phyloP scores from a whole-genome alignment of 495 filamentous ascomycete genomes.

The Penicillium desertorum region DNA sequence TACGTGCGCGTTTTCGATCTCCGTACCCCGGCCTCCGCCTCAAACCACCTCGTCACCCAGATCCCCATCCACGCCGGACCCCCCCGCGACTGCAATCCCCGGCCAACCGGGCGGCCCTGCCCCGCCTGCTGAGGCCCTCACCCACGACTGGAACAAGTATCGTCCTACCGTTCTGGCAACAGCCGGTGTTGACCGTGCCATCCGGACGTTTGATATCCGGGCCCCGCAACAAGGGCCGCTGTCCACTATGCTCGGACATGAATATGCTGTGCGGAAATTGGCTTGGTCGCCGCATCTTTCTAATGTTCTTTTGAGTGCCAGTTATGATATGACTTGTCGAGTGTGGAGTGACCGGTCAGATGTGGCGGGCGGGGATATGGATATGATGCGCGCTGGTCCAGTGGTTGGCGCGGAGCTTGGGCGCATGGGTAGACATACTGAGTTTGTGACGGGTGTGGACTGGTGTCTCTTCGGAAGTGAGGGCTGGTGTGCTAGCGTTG shows the following conservation, averaged over 20 bases:
- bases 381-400: slow-evolving; percentile 41
- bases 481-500: slow-evolving; percentile 90
- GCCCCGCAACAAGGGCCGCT: slow-evolving; percentile 68
- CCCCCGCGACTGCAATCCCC: slow-evolving; percentile 38
- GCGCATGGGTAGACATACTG: slow-evolving; percentile 86
- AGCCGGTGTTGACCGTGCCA: slow-evolving; percentile 81
- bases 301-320: slow-evolving; percentile 80
- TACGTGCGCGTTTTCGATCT: slow-evolving; percentile 88
- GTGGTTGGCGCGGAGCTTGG: slow-evolving; percentile 70
- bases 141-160: slow-evolving; percentile 99
- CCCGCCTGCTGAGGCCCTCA: slow-evolving; percentile 75
- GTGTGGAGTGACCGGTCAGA: slow-evolving; percentile 75
- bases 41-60: slow-evolving; percentile 74
- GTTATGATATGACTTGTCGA: slow-evolving; percentile 96
- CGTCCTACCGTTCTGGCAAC: slow-evolving; percentile 76
- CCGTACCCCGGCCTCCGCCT: slow-evolving; percentile 72
- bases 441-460: slow-evolving; percentile 96
- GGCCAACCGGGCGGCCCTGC: slow-evolving; percentile 34
- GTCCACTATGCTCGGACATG: slow-evolving; percentile 73
- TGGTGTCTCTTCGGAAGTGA: slow-evolving; percentile 96
- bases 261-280: slow-evolving; percentile 82
- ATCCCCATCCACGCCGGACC: slow-evolving; percentile 74
- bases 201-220: slow-evolving; percentile 87
- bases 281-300: slow-evolving; percentile 90
- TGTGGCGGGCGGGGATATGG: slow-evolving; percentile 52